A percentile compares a stretch with the other conserved stretches of the same genome.
phyloP scores from a whole-genome alignment of 257 asterid species.

The Solanum rostratum region DNA sequence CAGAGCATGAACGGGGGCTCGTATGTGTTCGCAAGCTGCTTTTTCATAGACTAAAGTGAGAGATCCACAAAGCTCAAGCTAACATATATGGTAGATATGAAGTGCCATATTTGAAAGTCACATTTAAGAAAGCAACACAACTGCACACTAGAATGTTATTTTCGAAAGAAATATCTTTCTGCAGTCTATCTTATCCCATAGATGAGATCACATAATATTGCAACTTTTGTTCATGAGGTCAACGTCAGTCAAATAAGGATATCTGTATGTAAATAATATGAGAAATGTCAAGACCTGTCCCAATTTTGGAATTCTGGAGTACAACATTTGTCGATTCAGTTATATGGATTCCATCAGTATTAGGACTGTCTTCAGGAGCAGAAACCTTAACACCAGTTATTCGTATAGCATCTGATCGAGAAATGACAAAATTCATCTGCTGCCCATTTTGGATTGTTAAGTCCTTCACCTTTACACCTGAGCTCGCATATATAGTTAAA shows the following conservation, averaged over 20 bases:
- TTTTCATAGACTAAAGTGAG: background rate
- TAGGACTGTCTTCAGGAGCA: slow-evolving; percentile 87
- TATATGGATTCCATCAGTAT: slow-evolving; percentile 95
- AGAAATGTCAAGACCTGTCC: slow-evolving; percentile 51
- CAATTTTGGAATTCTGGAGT: slow-evolving; percentile 77
- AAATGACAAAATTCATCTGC: slow-evolving; percentile 76
- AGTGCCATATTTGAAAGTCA: background rate
- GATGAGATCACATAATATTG: background rate
- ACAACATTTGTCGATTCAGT: slow-evolving; percentile 70
- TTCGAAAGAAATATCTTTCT: background rate
- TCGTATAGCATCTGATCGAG: slow-evolving; percentile 53
- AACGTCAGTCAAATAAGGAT: background rate
- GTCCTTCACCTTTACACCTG: slow-evolving; percentile 61
- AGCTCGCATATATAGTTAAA: slow-evolving; percentile 68
- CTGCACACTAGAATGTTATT: background rate
- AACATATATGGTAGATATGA: background rate
- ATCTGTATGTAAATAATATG: background rate
- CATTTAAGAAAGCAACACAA: background rate
- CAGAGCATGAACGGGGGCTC: background rate
- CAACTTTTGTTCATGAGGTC: background rate
- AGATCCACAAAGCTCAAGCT: background rate
- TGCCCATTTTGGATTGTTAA: slow-evolving; percentile 78
- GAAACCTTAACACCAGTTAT: slow-evolving; percentile 53
- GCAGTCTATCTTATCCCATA: background rate
- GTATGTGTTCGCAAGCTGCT: background rate